A percentile compares a stretch with the other conserved stretches of the same genome.
phyloP scores from a whole-genome alignment of 1,284 basidiomycete species.

The Ceraceosorus bombacis region DNA sequence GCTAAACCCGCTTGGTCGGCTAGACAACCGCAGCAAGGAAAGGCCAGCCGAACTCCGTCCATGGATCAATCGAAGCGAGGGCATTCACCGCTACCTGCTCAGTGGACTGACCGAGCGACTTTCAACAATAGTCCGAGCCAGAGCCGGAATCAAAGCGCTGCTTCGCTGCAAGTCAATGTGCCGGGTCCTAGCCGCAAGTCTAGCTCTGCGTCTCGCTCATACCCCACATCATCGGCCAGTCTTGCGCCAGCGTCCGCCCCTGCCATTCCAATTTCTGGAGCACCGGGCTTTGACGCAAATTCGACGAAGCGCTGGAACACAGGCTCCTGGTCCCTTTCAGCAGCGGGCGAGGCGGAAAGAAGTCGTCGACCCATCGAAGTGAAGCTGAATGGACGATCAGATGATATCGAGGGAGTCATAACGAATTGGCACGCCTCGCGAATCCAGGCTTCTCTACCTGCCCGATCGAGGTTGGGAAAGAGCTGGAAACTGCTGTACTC shows the following conservation, averaged over 20 bases:
- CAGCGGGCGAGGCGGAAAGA: constrained; percentile 10
- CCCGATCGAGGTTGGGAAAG: constrained; percentile 67
- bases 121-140: not conserved
- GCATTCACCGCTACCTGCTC: not conserved
- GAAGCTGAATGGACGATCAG: constrained; percentile 26
- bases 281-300: constrained; percentile 36
- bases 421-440: constrained; percentile 35
- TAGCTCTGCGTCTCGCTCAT: too few relatives aligned
- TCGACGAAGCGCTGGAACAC: constrained; percentile 38
- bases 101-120: too few relatives aligned
- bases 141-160: not conserved
- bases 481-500: constrained; percentile 86
- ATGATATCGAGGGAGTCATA: constrained; percentile 35
- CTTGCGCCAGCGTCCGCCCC: constrained; percentile 6
- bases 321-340: constrained; percentile 37
- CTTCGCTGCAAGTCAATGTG: too few relatives aligned
- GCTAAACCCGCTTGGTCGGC: too few relatives aligned
- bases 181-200: too few relatives aligned
- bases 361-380: constrained; percentile 26
- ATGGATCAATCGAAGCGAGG: constrained; percentile 2
- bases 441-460: constrained; percentile 56
- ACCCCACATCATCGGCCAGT: not conserved
- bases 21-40: not conserved
- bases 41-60: not conserved
- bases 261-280: constrained; percentile 31